A percentile compares a stretch with the other conserved stretches of the same genome.
Conservation (phyloP, 148 eudicot genomes). For the Beta vulgaris region DNA sequence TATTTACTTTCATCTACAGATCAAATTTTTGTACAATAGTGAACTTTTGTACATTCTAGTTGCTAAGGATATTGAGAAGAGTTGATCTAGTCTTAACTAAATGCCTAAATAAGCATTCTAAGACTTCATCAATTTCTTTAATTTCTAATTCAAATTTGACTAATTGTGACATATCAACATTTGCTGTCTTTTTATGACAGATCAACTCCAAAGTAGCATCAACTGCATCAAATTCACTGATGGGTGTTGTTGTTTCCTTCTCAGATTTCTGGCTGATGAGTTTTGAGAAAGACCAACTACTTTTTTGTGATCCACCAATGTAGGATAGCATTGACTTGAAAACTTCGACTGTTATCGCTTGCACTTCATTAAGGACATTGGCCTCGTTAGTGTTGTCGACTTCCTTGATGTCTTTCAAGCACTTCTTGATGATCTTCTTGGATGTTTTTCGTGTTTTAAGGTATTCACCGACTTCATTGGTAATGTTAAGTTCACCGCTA, state of each 20-base stretch:
- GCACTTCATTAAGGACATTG: constrained; percentile 14
- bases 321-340: constrained; percentile 19
- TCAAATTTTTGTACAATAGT: constrained; percentile 1
- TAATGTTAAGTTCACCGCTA: constrained; percentile 22
- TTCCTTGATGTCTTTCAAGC: constrained; percentile 18
- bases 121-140: constrained; percentile 19
- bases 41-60: background rate
- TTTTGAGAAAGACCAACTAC: constrained; percentile 18
- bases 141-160: constrained; percentile 16
- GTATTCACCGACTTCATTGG: constrained; percentile 9
- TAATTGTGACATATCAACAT: background rate
- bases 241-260: background rate
- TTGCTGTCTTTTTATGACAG: constrained; percentile 5
- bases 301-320: constrained; percentile 7
- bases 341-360: background rate
- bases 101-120: constrained; percentile 5
- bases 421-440: constrained; percentile 30
- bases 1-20: background rate
- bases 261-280: constrained; percentile 4
- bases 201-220: constrained; percentile 14
- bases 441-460: constrained; percentile 14
- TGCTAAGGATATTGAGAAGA: constrained; percentile 14
- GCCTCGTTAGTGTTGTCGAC: background rate
- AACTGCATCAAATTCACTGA: constrained; percentile 16
- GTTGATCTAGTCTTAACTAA: constrained; percentile 11